Conservation (phyloP, 768 basidiomycete species). For the Pleurotus salmoneostramineus region DNA sequence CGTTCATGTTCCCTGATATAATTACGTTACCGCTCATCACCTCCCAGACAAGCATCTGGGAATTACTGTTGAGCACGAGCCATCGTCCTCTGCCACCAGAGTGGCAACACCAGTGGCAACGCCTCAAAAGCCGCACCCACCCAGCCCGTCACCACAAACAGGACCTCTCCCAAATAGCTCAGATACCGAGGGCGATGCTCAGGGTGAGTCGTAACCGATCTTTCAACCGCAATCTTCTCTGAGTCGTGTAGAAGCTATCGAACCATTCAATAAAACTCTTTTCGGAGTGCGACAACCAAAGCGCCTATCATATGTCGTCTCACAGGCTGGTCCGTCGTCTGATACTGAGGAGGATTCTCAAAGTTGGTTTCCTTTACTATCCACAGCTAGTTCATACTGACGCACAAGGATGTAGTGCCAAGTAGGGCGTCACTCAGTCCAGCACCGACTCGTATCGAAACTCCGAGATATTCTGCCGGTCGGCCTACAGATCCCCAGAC, state of each 20-base stretch:
- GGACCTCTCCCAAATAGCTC: neutral
- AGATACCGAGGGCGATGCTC: conserved; percentile 1
- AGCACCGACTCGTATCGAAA: conserved; percentile 2
- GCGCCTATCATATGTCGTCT: conserved; percentile 8
- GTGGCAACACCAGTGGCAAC: neutral
- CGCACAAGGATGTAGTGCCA: conserved; percentile 3
- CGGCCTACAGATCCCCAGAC: neutral
- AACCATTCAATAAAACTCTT: conserved; percentile 11
- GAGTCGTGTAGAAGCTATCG: conserved; percentile 3
- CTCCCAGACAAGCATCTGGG: neutral
- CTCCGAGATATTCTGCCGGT: neutral
- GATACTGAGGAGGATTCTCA: conserved; percentile 39
- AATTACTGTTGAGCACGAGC: neutral
- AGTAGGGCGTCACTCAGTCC: conserved; percentile 1
- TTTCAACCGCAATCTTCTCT: neutral
- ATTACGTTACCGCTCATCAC: neutral
- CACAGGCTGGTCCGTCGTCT: conserved; percentile 21
- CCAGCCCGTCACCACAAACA: neutral
- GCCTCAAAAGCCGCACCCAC: neutral
- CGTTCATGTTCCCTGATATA: neutral
- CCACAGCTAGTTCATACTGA: conserved; percentile 9
- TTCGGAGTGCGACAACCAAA: conserved; percentile 5
- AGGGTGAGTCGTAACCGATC: neutral
- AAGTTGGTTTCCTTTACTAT: conserved; percentile 17
- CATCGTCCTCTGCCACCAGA: neutral